Evolutionary conservation across 768 basidiomycete species (phyloP).

Genomic region (Gymnopilus junonius): DNA sequence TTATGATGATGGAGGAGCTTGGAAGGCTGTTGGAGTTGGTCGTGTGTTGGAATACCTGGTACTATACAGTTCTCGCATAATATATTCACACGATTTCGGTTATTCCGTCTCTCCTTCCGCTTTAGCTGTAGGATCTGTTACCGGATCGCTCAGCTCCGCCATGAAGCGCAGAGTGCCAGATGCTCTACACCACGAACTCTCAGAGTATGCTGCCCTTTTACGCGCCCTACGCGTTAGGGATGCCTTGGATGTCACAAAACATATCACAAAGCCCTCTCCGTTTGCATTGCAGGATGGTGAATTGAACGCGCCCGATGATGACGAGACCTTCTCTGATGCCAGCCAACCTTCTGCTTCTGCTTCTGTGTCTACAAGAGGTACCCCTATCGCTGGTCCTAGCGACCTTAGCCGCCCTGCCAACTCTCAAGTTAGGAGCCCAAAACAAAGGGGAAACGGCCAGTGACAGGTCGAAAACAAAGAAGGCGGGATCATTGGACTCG

Average conservation of each 20-base stretch:
- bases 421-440: slow-evolving; percentile 6
- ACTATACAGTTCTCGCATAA: slow-evolving; percentile 52
- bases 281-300: slow-evolving; percentile 15
- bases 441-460: slow-evolving; percentile 27
- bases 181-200: slow-evolving; percentile 64
- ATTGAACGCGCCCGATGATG: slow-evolving; percentile 28
- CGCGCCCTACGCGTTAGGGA: slow-evolving; percentile 63
- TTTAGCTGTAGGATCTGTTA: background rate
- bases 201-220: slow-evolving; percentile 69
- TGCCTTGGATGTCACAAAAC: slow-evolving; percentile 60
- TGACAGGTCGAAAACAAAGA: slow-evolving; percentile 14
- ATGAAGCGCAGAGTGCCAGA: slow-evolving; percentile 51
- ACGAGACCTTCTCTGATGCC: slow-evolving; percentile 4
- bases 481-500: slow-evolving; percentile 66
- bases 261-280: slow-evolving; percentile 43
- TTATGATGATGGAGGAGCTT: slow-evolving; percentile 35
- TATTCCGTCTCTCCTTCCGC: background rate
- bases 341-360: background rate
- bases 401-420: slow-evolving; percentile 17
- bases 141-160: slow-evolving; percentile 5
- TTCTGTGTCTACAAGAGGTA: background rate
- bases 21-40: slow-evolving; percentile 17
- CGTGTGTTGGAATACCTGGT: slow-evolving; percentile 10
- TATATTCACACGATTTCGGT: slow-evolving; percentile 29
- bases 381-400: slow-evolving; percentile 20